phyloP scores from a whole-genome alignment of 2,329 filamentous ascomycete genomes.

The Stagonosporopsis cucurbitacearum region DNA sequence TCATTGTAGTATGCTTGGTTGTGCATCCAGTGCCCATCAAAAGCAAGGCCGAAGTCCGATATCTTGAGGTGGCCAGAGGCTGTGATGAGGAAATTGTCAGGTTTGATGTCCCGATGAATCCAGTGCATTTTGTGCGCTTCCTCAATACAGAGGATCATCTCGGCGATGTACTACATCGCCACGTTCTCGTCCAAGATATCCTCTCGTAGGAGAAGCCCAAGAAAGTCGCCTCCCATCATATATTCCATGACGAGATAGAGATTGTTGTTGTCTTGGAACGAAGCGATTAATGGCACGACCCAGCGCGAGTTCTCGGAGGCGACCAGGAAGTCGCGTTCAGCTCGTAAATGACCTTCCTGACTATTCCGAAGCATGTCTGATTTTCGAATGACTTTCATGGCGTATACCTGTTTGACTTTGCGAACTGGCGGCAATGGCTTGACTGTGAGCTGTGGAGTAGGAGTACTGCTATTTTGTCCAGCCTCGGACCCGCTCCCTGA shows the following conservation, averaged over 20 bases:
- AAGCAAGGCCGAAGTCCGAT: constrained; percentile 93
- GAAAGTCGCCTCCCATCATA: constrained; percentile 95
- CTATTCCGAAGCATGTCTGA: constrained; percentile 88
- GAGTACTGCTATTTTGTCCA: constrained; percentile 17
- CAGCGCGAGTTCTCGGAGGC: constrained; percentile 86
- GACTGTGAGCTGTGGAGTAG: constrained; percentile 2
- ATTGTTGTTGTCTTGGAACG: constrained; percentile 84
- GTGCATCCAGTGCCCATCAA: constrained; percentile 94
- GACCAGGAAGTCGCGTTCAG: constrained; percentile 90
- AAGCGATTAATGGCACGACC: constrained; percentile 86
- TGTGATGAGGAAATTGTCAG: constrained; percentile 94
- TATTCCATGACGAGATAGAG: constrained; percentile 98
- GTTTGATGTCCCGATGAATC: constrained; percentile 96
- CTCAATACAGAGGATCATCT: constrained; percentile 95
- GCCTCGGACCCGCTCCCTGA: constrained; percentile 13
- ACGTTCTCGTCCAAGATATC: constrained; percentile 80
- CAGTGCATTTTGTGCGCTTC: constrained; percentile 86
- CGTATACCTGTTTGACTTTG: constrained; percentile 68
- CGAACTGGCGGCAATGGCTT: constrained; percentile 1
- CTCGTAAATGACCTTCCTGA: constrained; percentile 90
- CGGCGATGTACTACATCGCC: constrained; percentile 86
- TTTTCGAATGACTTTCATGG: constrained; percentile 97
- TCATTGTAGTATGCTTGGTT: constrained; percentile 86
- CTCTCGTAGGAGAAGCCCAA: constrained; percentile 83
- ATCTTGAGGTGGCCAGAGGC: constrained; percentile 91